These are phyloP conservation scores for Venturia effusa DNA, from an alignment of 2,329 filamentous ascomycete species.

Conservation along the genomic window DNA sequence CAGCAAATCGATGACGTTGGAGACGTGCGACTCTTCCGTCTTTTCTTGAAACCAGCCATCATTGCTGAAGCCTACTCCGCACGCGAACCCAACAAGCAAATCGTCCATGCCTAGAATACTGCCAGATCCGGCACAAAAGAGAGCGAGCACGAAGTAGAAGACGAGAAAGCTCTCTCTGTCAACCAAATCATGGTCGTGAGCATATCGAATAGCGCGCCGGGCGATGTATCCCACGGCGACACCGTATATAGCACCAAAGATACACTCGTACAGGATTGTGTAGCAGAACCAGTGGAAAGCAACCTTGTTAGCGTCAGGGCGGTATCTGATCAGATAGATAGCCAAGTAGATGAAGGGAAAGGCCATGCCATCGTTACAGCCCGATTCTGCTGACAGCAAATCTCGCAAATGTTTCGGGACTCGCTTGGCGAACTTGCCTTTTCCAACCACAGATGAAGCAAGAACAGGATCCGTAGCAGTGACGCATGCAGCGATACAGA, in stretches of 20 bases:
- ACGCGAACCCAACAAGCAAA: slow-evolving; percentile 84
- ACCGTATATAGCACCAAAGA: slow-evolving; percentile 84
- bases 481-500: slow-evolving; percentile 82
- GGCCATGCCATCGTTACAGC: slow-evolving; percentile 99
- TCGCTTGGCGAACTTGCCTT: slow-evolving; percentile 95
- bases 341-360: slow-evolving; percentile 95
- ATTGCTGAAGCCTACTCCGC: slow-evolving; percentile 97
- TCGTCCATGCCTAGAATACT: slow-evolving; percentile 88
- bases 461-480: slow-evolving; percentile 95
- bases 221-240: slow-evolving; percentile 82
- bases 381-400: slow-evolving; percentile 87
- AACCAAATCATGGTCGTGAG: slow-evolving; percentile 75
- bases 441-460: slow-evolving; percentile 94
- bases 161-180: slow-evolving; percentile 96
- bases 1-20: slow-evolving; percentile 95
- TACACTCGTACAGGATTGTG: slow-evolving; percentile 88
- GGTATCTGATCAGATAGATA: slow-evolving; percentile 78
- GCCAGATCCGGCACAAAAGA: slow-evolving; percentile 91
- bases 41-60: slow-evolving; percentile 98
- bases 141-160: slow-evolving; percentile 93
- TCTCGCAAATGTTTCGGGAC: slow-evolving; percentile 97
- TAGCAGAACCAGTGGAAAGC: slow-evolving; percentile 80
- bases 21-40: slow-evolving; percentile 96
- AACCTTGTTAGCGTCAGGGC: slow-evolving; percentile 56
- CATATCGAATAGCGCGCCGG: slow-evolving; percentile 78